Evolutionary conservation across 2,329 filamentous ascomycete species (phyloP).

Genomic region (Alternaria consortialis): DNA sequence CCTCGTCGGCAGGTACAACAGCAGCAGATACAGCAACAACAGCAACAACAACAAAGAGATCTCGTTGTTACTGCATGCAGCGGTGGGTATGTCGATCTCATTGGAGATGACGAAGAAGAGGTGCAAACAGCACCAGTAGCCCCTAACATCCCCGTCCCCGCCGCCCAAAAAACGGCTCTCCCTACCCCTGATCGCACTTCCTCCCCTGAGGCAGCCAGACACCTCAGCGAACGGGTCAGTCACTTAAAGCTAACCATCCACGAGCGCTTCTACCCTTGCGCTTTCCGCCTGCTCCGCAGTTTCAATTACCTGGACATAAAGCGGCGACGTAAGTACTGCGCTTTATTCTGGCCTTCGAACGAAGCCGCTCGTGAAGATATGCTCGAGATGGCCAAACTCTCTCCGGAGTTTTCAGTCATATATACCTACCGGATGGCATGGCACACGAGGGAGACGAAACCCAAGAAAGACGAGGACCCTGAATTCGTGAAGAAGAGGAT

Average conservation of each 20-base stretch:
- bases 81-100: not conserved
- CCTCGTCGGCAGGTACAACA: not conserved
- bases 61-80: not conserved
- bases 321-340: not conserved
- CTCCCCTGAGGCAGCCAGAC: not conserved
- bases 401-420: not conserved
- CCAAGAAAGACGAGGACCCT: too few species aligned
- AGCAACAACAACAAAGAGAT: not conserved
- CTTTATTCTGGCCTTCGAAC: conserved; percentile 4
- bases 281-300: not conserved
- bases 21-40: too few species aligned
- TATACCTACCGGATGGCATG: not conserved
- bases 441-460: not conserved
- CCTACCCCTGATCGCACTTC: not conserved
- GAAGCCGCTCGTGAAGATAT: conserved; percentile 2
- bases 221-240: not conserved
- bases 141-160: not conserved
- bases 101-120: not conserved
- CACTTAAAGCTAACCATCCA: not conserved
- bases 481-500: too few species aligned
- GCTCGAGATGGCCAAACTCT: not conserved
- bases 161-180: not conserved
- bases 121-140: not conserved
- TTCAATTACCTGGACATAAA: not conserved
- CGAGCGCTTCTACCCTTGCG: not conserved